phyloP scores from a whole-genome alignment of 345 rosid species.

The Dimocarpus longan region DNA sequence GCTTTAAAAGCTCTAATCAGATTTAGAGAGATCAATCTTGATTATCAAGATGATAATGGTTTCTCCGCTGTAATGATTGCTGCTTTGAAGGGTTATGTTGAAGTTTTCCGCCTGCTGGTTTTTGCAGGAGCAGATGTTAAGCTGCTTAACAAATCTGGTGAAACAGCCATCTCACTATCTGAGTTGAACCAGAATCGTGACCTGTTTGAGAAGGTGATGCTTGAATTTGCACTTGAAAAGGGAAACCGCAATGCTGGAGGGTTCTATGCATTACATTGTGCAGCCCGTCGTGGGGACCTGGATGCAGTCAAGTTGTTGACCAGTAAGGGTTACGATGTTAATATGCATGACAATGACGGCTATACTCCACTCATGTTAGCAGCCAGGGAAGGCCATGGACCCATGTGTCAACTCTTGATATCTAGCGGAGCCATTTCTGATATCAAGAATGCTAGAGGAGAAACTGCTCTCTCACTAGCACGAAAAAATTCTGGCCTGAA shows the following conservation, averaged over 20 bases:
- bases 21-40: conserved; percentile 45
- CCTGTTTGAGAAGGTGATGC: conserved; percentile 89
- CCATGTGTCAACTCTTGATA: conserved; percentile 66
- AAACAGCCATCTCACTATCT: conserved; percentile 75
- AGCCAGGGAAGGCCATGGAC: conserved; percentile 73
- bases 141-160: conserved; percentile 65
- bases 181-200: conserved; percentile 60
- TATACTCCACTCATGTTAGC: conserved; percentile 95
- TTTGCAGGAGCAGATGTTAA: conserved; percentile 92
- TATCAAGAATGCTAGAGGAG: conserved; percentile 60
- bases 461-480: conserved; percentile 67
- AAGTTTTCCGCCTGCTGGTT: conserved; percentile 73
- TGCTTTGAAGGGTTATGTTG: conserved; percentile 79
- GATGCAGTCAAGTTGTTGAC: conserved; percentile 68
- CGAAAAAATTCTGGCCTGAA: conserved; percentile 25
- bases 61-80: conserved; percentile 88
- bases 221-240: conserved; percentile 83
- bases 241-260: conserved; percentile 74
- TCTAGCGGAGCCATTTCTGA: conserved; percentile 64
- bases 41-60: conserved; percentile 82
- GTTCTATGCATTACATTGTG: conserved; percentile 91
- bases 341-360: conserved; percentile 76
- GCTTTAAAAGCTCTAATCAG: conserved; percentile 59
- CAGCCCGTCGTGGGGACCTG: conserved; percentile 86
- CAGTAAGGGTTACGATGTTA: conserved; percentile 69